A percentile compares a stretch with the other conserved stretches of the same genome.
Conservation (phyloP, 129 eudicot genomes). For the Cynara cardunculus region DNA sequence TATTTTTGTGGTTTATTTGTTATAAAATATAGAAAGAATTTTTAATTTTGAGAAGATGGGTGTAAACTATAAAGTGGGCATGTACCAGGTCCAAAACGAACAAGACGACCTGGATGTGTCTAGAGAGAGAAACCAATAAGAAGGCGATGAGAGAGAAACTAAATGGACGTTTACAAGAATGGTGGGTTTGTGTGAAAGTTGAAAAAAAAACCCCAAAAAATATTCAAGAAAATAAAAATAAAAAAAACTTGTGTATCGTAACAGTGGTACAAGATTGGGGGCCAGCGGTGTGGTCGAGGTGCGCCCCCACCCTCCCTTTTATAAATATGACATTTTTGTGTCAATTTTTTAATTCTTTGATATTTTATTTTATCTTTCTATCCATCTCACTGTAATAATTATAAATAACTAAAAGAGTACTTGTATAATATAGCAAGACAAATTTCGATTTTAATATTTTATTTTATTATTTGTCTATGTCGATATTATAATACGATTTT, state of each 20-base stretch:
- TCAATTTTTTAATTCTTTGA: neutral
- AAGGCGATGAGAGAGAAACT: constrained; percentile 26
- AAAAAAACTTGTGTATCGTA: constrained; percentile 19
- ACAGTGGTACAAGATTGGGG: constrained; percentile 25
- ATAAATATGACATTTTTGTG: neutral
- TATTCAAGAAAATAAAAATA: neutral
- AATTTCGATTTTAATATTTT: too few species aligned
- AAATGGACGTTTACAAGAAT: neutral
- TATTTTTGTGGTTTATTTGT: constrained; percentile 27
- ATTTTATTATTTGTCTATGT: too few species aligned
- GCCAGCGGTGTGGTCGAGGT: constrained; percentile 37
- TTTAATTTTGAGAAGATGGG: constrained; percentile 27
- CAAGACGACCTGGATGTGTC: constrained; percentile 32
- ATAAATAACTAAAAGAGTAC: too few species aligned
- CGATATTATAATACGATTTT: too few species aligned
- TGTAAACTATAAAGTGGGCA: constrained; percentile 51
- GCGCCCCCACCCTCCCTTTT: constrained; percentile 25
- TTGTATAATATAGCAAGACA: too few species aligned
- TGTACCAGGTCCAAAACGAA: constrained; percentile 70
- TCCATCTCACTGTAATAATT: too few species aligned
- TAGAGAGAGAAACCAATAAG: constrained; percentile 28
- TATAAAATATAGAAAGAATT: constrained; percentile 8
- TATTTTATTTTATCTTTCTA: neutral
- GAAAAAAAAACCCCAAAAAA: constrained; percentile 5
- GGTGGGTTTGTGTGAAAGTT: constrained; percentile 33